A percentile compares a stretch with the other conserved stretches of the same genome.
Evolutionary conservation across 2,329 filamentous ascomycete genomes (phyloP).

Genomic region (Endothia cerciana): DNA sequence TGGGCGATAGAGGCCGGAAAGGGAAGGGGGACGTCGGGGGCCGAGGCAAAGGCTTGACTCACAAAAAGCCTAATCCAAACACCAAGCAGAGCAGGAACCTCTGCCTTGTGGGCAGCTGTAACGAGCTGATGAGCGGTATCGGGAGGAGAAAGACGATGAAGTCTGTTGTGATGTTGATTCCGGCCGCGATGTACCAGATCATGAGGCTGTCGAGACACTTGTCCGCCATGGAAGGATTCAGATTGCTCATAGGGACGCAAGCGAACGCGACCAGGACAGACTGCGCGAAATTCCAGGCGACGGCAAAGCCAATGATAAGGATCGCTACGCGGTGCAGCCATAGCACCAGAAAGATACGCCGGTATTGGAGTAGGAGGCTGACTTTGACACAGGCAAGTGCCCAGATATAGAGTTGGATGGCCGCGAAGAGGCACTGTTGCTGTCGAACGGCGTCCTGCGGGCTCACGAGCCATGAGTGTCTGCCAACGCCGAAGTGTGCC

Average conservation of each 20-base stretch:
- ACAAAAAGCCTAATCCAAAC: constrained; percentile 34
- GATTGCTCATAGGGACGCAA: constrained; percentile 35
- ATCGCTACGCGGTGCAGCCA: constrained; percentile 31
- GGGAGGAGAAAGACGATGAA: constrained; percentile 43
- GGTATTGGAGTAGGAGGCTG: constrained; percentile 41
- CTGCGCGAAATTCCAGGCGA: constrained; percentile 34
- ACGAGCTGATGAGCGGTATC: constrained; percentile 42
- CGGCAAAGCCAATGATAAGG: constrained; percentile 33
- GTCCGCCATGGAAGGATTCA: constrained; percentile 30
- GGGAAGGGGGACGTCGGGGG: neutral
- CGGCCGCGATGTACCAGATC: constrained; percentile 35
- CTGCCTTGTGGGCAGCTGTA: constrained; percentile 37
- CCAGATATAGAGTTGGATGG: constrained; percentile 36
- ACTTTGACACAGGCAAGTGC: constrained; percentile 40
- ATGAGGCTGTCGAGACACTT: constrained; percentile 30
- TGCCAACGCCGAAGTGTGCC: constrained; percentile 15
- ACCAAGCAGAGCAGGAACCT: constrained; percentile 30
- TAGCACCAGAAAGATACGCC: constrained; percentile 37
- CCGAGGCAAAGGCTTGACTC: constrained; percentile 2
- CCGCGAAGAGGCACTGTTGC: constrained; percentile 21
- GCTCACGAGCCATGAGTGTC: constrained; percentile 19
- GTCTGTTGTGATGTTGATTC: constrained; percentile 43
- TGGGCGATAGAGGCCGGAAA: neutral
- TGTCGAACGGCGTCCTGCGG: constrained; percentile 12
- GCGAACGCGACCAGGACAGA: constrained; percentile 36